These are phyloP conservation scores for Boletus smithii DNA, from an alignment of 1,284 basidiomycete species.

Conservation along the genomic window DNA sequence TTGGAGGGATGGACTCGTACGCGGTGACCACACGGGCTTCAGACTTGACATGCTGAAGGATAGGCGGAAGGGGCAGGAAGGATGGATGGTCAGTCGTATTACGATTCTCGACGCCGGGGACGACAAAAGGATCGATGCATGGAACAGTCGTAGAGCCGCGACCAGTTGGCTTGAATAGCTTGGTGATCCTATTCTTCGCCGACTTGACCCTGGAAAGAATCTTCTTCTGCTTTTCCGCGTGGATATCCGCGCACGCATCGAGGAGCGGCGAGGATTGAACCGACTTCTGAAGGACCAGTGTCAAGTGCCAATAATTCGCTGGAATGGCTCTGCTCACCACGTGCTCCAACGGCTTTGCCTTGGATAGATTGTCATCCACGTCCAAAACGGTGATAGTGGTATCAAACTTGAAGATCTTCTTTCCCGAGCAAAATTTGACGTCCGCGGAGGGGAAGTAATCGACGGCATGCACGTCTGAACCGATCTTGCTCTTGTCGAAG, in stretches of 20 bases:
- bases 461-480: neutral
- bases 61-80: neutral
- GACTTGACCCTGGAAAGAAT: conserved; percentile 15
- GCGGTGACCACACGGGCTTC: neutral
- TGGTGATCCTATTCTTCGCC: conserved; percentile 17
- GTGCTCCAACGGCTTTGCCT: conserved; percentile 1
- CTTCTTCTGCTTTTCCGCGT: conserved; percentile 6
- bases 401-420: conserved; percentile 13
- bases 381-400: neutral
- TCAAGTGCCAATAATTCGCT: neutral
- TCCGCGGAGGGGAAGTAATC: neutral
- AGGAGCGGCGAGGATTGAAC: conserved; percentile 1
- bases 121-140: neutral
- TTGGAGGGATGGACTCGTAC: neutral
- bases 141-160: neutral
- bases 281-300: neutral
- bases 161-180: conserved; percentile 16
- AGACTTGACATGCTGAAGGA: neutral
- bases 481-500: conserved; percentile 2
- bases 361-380: too few species aligned
- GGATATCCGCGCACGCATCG: neutral
- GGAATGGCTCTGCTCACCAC: conserved; percentile 7
- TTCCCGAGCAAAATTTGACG: neutral
- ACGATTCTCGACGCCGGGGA: neutral
- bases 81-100: neutral